phyloP scores from a whole-genome alignment of 805 yeast species.

The Zygosaccharomyces bailii region DNA sequence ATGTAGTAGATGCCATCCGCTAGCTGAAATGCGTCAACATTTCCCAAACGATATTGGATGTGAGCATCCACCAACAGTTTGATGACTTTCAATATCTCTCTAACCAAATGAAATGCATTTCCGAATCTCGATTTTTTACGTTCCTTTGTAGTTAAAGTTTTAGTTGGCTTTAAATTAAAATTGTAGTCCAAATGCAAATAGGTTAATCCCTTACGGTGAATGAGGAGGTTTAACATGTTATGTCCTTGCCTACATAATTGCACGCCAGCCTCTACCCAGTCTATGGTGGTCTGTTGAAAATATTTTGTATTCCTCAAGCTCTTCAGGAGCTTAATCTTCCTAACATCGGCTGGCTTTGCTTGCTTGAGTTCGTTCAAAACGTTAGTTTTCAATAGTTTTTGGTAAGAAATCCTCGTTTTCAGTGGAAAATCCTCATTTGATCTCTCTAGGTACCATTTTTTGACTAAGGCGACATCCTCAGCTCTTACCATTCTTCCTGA shows the following conservation, averaged over 20 bases:
- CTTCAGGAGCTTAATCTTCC: conserved; percentile 58
- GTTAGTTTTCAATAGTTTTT: conserved; percentile 73
- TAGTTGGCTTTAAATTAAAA: conserved; percentile 93
- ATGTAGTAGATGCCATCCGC: conserved; percentile 94
- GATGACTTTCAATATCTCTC: conserved; percentile 81
- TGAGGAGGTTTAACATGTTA: conserved; percentile 84
- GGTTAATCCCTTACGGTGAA: conserved; percentile 87
- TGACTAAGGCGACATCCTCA: conserved; percentile 82
- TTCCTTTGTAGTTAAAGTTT: conserved; percentile 93
- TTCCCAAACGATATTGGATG: conserved; percentile 85
- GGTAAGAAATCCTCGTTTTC: conserved; percentile 84
- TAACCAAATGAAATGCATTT: conserved; percentile 87
- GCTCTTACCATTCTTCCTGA: conserved; percentile 75
- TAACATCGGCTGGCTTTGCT: conserved; percentile 40
- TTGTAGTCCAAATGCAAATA: conserved; percentile 93
- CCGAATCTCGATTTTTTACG: conserved; percentile 95
- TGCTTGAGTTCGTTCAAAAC: conserved; percentile 70
- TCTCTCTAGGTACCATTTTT: conserved; percentile 74
- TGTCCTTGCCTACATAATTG: conserved; percentile 92
- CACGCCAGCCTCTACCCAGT: conserved; percentile 98
- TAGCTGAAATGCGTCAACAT: conserved; percentile 85
- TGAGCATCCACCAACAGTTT: conserved; percentile 91
- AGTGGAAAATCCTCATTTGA: conserved; percentile 61
- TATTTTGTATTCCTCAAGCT: conserved; percentile 74
- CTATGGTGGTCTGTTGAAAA: conserved; percentile 87